Evolutionary conservation across 768 basidiomycete genomes (phyloP).

Genomic region (Cantharellus anzutake): DNA sequence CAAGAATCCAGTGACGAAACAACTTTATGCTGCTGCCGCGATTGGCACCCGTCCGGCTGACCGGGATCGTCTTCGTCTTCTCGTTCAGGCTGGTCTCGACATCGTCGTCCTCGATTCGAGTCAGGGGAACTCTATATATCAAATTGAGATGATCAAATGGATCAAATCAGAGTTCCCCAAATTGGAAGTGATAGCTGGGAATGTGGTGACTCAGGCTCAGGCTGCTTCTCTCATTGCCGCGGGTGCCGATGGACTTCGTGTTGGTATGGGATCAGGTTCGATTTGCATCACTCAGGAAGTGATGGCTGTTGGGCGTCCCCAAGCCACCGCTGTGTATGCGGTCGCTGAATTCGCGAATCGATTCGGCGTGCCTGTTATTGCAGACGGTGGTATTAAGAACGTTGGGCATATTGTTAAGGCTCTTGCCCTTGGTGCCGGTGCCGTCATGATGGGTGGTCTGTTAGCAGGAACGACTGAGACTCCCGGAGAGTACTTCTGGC

Average conservation of each 20-base stretch:
- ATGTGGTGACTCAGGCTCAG: constrained; percentile 95
- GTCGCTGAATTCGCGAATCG: constrained; percentile 84
- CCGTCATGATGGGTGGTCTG: constrained; percentile 97
- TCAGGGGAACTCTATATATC: constrained; percentile 88
- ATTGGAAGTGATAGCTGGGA: constrained; percentile 89
- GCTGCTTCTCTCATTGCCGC: constrained; percentile 85
- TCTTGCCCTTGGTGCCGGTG: constrained; percentile 77
- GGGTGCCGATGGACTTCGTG: constrained; percentile 85
- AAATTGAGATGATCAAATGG: constrained; percentile 87
- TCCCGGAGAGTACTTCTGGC: constrained; percentile 98
- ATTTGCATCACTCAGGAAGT: constrained; percentile 99
- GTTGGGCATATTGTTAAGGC: constrained; percentile 98
- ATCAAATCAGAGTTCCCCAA: constrained; percentile 72
- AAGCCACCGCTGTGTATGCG: constrained; percentile 94
- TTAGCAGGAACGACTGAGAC: constrained; percentile 94
- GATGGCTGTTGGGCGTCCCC: constrained; percentile 96
- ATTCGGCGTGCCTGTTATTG: constrained; percentile 92
- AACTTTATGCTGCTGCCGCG: constrained; percentile 90
- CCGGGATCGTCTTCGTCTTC: constrained; percentile 60
- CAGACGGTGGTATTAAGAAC: constrained; percentile 90
- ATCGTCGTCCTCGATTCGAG: constrained; percentile 90
- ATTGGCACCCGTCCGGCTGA: constrained; percentile 86
- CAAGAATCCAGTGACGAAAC: constrained; percentile 79
- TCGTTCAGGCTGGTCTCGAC: constrained; percentile 89
- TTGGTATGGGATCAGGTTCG: constrained; percentile 96